Evolutionary conservation across 768 basidiomycete genomes (phyloP), one percentile per base, ranked within the genome.

Genomic region (Leccinum boreale): DNA sequence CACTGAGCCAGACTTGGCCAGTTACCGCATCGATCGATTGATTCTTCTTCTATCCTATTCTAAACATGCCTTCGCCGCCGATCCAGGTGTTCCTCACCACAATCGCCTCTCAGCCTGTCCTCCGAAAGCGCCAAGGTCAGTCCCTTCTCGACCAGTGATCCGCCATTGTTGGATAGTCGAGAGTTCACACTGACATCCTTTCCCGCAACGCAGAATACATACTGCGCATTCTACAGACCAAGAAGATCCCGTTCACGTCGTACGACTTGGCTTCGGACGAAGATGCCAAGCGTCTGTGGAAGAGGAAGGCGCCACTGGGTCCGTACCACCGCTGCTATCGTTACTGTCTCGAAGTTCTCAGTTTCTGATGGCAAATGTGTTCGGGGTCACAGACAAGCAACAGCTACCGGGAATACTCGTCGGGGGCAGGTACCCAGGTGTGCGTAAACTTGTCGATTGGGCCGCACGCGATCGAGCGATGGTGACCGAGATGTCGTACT

Each of bases 261-360:
- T 94, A 91, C 67, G 92, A 94, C 72, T 80, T 94, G 39, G 92
- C 92, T 28, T 90, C 88, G 4, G 90, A 94, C 67, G 87, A 88
- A 65, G 81, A 85, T 19, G 90, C 92, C 15, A 93, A 92, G 70
- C 73, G 74, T 56, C 71, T 92, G 23, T 94, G 92, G 92, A 87
- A 80, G 70, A 79, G 92, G 63, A 94, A 87, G 69, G 89, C 87
- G 1, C 92, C 92, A 36, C 64, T 69, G 65, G 83, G 90, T 87
- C 50, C 58, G 73, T 55, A 9, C 29, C 46, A 48, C 21, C 5
- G n/a, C 42, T 14, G 8, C 3, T 19, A 42, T 19, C 19, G 19
- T 44, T 44, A 10, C 9, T 11, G 42, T 19, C 4, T 19, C 7
- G 8, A 42, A 42, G n/a, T 42, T 42, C 36, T 45, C 44, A 44